Evolutionary conservation across 106 monocot species (phyloP), one percentile per base, ranked within the genome.

Genomic region (Dioscorea alata): DNA sequence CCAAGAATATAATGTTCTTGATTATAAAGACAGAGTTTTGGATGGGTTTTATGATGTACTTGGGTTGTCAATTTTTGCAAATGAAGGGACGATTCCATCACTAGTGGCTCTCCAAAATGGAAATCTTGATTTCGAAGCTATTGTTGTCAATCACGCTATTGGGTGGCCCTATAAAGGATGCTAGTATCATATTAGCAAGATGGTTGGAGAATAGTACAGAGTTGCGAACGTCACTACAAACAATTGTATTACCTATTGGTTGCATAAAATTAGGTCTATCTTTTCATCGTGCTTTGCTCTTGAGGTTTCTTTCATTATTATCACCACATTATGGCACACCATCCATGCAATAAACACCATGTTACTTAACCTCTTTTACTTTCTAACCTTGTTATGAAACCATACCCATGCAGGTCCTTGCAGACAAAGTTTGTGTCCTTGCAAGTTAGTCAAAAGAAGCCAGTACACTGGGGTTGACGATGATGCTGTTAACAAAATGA

Each of bases 391-490:
- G 15, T 54, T 54, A 54, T 54, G 54, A 54, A 16, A 28, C 19
- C 54, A 17, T 35, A 20, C 63, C 4, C 62, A 23, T 80, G 72
- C 83, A 99, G 97, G 82, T 92, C 67, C 80, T 99, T 68, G 89
- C 97, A 49, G 97, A 99, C 82, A 85, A 85, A 74, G 83, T 99
- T 63, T 89, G 92, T 19, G 80, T 99, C 86, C 87, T 57, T 99
- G 97, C 77, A 99, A 79, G 69, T 77, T 99, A 18, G 89, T 99
- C 31, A 99, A 93, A 81, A 90, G 97, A 73, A 99, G 87, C 76
- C 89, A 99, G 61, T 99, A 99, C 54, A 92, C 97, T 68, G 97
- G 97, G 65, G 66, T 86, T 54, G 97, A 99, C 71, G 89, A 87
- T 60, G 92, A 93, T 83, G 97, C 97, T 75, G 83, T 99, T 31